Base-by-base conservation (phyloP, 75 land plant species). In the Selaginella tamariscina region DNA sequence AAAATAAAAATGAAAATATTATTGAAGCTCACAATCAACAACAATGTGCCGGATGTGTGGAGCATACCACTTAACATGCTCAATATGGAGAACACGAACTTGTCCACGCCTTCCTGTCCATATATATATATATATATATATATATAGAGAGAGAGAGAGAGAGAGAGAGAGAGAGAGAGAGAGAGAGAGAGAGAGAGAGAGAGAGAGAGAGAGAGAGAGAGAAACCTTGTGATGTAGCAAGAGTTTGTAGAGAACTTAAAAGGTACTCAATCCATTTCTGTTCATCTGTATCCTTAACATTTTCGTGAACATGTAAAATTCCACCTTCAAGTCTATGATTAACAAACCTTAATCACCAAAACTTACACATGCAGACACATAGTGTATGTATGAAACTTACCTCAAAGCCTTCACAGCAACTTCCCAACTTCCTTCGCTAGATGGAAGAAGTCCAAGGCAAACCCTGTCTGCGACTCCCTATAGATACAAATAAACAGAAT, bases 1-100 rank as follows among this genome's bases (percentile, higher is more conserved):
- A n/a, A n/a, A n/a, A n/a, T n/a, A n/a, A n/a, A n/a, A n/a, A n/a
- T n/a, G n/a, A n/a, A n/a, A n/a, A n/a, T n/a, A n/a, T n/a, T n/a
- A n/a, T n/a, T n/a, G n/a, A n/a, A n/a, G n/a, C n/a, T n/a, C n/a
- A n/a, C n/a, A n/a, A n/a, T 91, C 97, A 24, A 79, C 89, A 55
- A 91, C 97, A 31, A 91, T 73, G 73, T 91, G 97, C 1, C 92
- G 83, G 31, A 91, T 85, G 62, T 91, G 97, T 27, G 97, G 97
- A 20, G 87, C 97, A 76, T 88, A 91, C 97, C 93, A 91, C 75
- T 91, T 91, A 29, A 91, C 97, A 56, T 83, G 82, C 70, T 88
- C 89, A 60, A 91, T 32, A 67, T 91, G 92, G 22, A 76, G 75
- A 13, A 84, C 31, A 1, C 69, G 59, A 27, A 88, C 80, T 20